Conservation (phyloP, 169 alveolate species). For the Plasmodium cynomolgi region DNA sequence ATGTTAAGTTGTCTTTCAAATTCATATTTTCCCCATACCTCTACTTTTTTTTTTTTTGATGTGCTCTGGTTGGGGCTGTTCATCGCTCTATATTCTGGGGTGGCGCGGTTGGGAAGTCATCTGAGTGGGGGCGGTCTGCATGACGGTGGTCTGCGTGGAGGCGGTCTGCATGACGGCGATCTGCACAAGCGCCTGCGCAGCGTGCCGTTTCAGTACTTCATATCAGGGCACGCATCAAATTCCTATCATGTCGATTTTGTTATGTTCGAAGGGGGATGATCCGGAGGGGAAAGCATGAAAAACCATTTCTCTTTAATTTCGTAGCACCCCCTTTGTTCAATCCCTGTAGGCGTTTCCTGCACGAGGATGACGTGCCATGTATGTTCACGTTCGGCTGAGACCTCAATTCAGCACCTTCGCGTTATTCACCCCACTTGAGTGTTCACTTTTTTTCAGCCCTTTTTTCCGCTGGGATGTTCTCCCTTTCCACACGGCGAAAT, state of each 20-base stretch:
- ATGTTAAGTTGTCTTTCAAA: neutral
- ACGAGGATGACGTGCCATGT: neutral
- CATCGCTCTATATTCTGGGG: neutral
- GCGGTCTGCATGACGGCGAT: neutral
- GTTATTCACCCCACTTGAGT: neutral
- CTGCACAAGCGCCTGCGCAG: neutral
- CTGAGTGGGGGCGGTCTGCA: neutral
- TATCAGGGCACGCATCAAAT: neutral
- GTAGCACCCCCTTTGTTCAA: neutral
- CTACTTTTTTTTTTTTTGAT: neutral
- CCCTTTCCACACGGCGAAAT: neutral
- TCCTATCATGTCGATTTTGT: neutral
- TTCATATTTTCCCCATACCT: constrained; percentile 23
- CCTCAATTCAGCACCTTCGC: neutral
- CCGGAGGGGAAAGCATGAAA: neutral
- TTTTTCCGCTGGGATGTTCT: neutral
- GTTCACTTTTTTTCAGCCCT: neutral
- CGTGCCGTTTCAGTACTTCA: neutral
- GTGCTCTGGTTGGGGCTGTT: neutral
- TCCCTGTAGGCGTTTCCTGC: neutral
- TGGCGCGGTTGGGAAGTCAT: neutral
- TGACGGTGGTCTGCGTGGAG: neutral
- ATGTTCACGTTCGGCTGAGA: neutral
- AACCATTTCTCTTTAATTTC: neutral
- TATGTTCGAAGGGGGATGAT: neutral